Evolutionary conservation across 2,329 filamentous ascomycete genomes (phyloP).

Genomic region (Neocucurbitaria cava): DNA sequence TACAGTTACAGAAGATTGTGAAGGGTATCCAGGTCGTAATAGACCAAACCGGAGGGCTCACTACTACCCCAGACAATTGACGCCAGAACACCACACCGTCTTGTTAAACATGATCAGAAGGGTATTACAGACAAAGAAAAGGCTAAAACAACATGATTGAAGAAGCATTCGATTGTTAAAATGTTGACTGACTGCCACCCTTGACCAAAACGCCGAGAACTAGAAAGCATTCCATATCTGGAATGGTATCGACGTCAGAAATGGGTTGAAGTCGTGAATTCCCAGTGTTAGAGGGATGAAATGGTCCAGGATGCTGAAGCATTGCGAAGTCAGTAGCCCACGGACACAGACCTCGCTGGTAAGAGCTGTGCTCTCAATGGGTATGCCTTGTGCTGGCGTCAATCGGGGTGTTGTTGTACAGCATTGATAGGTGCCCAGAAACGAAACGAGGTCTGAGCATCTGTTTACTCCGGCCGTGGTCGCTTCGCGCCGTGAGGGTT

Average conservation of each 20-base stretch:
- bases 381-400: background rate
- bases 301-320: background rate
- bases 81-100: conserved; percentile 8
- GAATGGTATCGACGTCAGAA: background rate
- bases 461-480: conserved; percentile 71
- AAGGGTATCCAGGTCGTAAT: background rate
- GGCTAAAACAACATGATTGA: conserved; percentile 13
- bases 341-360: background rate
- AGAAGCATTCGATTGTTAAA: conserved; percentile 17
- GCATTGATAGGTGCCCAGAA: background rate
- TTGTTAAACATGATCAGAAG: conserved; percentile 4
- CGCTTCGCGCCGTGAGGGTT: conserved; percentile 85
- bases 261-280: background rate
- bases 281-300: background rate
- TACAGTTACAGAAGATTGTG: background rate
- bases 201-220: conserved; percentile 7
- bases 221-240: background rate
- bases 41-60: background rate
- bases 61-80: background rate
- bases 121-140: background rate
- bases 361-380: background rate
- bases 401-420: background rate
- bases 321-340: background rate
- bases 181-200: conserved; percentile 1
- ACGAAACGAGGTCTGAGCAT: background rate